Conservation (phyloP, 2,329 filamentous ascomycete species). For the Cladophialophora exuberans region DNA sequence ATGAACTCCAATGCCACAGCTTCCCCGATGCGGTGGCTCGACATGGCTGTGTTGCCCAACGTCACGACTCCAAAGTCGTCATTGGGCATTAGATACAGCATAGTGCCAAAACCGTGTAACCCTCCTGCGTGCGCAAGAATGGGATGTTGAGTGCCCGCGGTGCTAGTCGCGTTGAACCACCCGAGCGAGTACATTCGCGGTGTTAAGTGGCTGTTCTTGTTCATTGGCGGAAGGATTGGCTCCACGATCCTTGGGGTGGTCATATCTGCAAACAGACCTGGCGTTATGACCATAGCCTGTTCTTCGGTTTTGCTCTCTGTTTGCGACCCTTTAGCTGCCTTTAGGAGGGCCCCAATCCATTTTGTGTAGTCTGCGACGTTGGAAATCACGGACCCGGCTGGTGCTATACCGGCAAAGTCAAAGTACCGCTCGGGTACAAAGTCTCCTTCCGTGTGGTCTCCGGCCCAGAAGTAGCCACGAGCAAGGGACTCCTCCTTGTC, state of each 20-base stretch:
- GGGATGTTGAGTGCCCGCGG: constrained; percentile 1
- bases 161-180: not conserved
- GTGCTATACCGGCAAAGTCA: constrained; percentile 19
- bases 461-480: constrained; percentile 33
- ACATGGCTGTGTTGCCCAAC: constrained; percentile 9
- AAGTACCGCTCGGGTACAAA: constrained; percentile 8
- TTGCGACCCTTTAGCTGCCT: constrained; percentile 19
- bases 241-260: too few species aligned
- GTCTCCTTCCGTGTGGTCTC: constrained; percentile 9
- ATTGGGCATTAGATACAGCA: constrained; percentile 12
- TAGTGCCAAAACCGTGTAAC: constrained; percentile 11
- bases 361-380: constrained; percentile 48
- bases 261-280: constrained; percentile 40
- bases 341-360: constrained; percentile 56
- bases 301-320: not conserved
- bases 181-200: constrained; percentile 35
- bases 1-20: constrained; percentile 6
- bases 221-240: too few species aligned
- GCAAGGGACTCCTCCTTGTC: constrained; percentile 33
- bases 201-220: too few species aligned
- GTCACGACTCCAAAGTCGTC: constrained; percentile 12
- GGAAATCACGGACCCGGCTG: constrained; percentile 36
- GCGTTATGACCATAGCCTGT: constrained; percentile 29
- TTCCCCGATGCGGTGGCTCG: constrained; percentile 8
- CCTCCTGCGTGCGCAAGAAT: constrained; percentile 12